Evolutionary conservation across 306 rosid genomes (phyloP).

Genomic region (Boehmeria nivea): DNA sequence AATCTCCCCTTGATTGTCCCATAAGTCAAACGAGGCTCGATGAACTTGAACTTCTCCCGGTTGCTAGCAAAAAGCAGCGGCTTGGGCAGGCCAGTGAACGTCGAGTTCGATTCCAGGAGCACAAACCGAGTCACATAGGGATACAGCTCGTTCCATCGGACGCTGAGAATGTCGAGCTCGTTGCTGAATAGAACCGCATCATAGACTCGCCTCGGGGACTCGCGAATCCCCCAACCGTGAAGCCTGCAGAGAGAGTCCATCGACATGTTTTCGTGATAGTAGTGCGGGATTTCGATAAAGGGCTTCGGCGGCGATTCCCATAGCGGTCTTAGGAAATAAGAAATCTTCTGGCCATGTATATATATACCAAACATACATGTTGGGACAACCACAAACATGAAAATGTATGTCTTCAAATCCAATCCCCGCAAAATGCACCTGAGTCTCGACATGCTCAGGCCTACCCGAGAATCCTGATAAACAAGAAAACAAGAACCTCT

Average conservation of each 20-base stretch:
- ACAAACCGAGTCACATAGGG: conserved; percentile 68
- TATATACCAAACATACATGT: conserved; percentile 38
- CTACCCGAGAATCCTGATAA: conserved; percentile 62
- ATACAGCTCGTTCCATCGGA: conserved; percentile 72
- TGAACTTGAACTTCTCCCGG: conserved; percentile 46
- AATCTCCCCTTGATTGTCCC: conserved; percentile 60
- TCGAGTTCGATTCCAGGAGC: conserved; percentile 75
- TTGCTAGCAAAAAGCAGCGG: conserved; percentile 50
- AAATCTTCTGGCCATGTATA: conserved; percentile 68
- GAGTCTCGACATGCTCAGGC: conserved; percentile 51
- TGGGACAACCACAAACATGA: conserved; percentile 46
- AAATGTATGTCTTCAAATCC: conserved; percentile 46
- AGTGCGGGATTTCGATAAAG: conserved; percentile 70
- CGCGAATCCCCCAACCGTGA: conserved; percentile 78
- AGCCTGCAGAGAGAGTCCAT: conserved; percentile 69
- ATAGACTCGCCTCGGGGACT: conserved; percentile 65
- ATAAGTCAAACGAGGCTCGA: conserved; percentile 55
- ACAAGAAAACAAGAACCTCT: conserved; percentile 24
- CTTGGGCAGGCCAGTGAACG: conserved; percentile 62
- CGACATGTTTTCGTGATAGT: conserved; percentile 60
- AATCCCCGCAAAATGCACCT: conserved; percentile 57
- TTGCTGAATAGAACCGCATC: conserved; percentile 80
- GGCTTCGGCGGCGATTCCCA: conserved; percentile 89
- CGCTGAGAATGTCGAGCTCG: conserved; percentile 68
- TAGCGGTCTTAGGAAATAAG: conserved; percentile 72